Base-by-base conservation (phyloP, 345 rosid genomes). In the Citrus unshiu region DNA sequence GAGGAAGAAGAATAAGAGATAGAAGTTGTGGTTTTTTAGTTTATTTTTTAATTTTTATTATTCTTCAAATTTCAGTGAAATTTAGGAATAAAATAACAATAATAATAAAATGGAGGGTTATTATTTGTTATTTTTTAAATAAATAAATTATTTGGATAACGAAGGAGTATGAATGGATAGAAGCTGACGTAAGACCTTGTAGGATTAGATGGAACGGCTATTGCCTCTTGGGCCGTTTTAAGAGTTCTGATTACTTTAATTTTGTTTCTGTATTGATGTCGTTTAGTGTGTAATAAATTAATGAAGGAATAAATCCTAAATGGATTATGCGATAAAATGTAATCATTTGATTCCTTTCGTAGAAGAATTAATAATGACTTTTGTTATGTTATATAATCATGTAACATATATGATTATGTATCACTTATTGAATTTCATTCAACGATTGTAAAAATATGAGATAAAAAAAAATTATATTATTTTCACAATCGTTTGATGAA, bases 131-230 rank as follows among this genome's bases (percentile, higher is more conserved):
- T 13, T 25, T 40, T 32, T 71, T 62, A 14, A 22, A 22, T 59
- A 68, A 70, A 76, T 54, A 77, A 73, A 74, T 56, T 30, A 12
- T 81, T 73, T 61, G 78, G 79, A 79, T 61, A 74, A 56, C 3
- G 70, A 76, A 43, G 40, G 71, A 62, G n/a, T 32, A 70, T 77
- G 84, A 82, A 81, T 76, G 88, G 85, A 86, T 86, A 84, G 78
- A 85, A 46, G 81, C 81, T 80, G 89, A 85, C 85, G 88, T 77
- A 21, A 81, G 86, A 74, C 43, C 46, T 58, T 24, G 85, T 80
- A 70, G 88, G 82, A 59, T 46, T 35, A 5, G 22, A 24, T 7
- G 73, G 59, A 70, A 16, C 75, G 46, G 49, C 46, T 21, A 14
- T 4, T 29, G 59, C 62, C 46, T 56, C 49, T 72, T 56, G 46